Evolutionary conservation across 352 stramenopile genomes (phyloP), one percentile per base, ranked within the genome.

Genomic region (Pythium vanterpoolii): DNA sequence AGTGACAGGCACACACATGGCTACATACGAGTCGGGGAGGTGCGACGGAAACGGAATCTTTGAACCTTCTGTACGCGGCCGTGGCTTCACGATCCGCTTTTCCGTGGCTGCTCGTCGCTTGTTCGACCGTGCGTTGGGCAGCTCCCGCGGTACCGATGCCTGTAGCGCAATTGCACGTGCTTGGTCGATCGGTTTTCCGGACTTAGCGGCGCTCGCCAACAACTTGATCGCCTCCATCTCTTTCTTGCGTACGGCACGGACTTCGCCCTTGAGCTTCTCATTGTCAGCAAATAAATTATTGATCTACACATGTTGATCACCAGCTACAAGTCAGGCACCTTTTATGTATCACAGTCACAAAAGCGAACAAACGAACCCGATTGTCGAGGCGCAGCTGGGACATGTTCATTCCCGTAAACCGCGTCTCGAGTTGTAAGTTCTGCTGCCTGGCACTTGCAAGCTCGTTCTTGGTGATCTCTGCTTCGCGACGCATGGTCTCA

Each of bases 241-340:
- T 34, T 72, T 77, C 53, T 81, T 74, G 36, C 71, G 66, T 1
- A 68, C 66, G 23, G 58, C 64, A 21, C 54, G 63, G 3, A 57
- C 49, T 9, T 54, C 30, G 0, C 60, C 51, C 36, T 82, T 87
- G 18, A 87, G 73, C 10, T 47, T 42, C 2, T 73, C 56, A 13
- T 83, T 83, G 16, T 87, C 74, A 0, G 66, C 67, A 24, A 44
- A 62, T 3, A 90, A 48, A 8, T 50, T 53, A 33, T 90, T 83
- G 14, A 90, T 77, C 78, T 90, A 52, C 3, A 48, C n/a, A n/a
- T n/a, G n/a, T n/a, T n/a, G n/a, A n/a, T n/a, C n/a, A n/a, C 27
- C 26, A 53, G 28, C 38, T 33, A 16, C 0, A 23, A n/a, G n/a
- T 31, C 5, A 43, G 59, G 23, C 44, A 42, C 4, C 21, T 27